Evolutionary conservation across 2,329 filamentous ascomycete species (phyloP).

Genomic region (Aspergillus proliferans): DNA sequence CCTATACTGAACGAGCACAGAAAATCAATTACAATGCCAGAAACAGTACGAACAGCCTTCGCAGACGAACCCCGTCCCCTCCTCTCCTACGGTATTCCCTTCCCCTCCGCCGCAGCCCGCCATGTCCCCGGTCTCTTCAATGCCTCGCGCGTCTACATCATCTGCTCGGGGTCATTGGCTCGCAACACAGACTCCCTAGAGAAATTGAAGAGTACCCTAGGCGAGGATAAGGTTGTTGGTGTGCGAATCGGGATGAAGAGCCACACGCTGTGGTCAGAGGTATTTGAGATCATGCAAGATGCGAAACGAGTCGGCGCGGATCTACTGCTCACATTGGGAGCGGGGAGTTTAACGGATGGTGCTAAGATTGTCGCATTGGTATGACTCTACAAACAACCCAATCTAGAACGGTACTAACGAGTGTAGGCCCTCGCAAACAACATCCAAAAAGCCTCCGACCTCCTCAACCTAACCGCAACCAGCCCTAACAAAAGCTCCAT

Average conservation of each 20-base stretch:
- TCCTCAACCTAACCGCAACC: conserved; percentile 30
- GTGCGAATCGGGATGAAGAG: conserved; percentile 47
- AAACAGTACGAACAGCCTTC: conserved; percentile 35
- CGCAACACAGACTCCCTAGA: conserved; percentile 43
- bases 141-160: conserved; percentile 45
- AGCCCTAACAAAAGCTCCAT: conserved; percentile 21
- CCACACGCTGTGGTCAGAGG: conserved; percentile 50
- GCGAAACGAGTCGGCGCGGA: conserved; percentile 37
- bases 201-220: conserved; percentile 37
- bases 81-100: conserved; percentile 45
- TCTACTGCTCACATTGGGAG: conserved; percentile 50
- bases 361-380: conserved; percentile 49
- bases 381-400: background rate
- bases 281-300: conserved; percentile 44
- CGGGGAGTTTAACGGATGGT: conserved; percentile 51
- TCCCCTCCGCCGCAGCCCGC: conserved; percentile 38
- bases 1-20: background rate
- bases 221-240: conserved; percentile 35
- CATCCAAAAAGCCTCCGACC: conserved; percentile 31
- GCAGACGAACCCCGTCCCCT: conserved; percentile 31
- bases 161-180: conserved; percentile 46
- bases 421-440: conserved; percentile 45
- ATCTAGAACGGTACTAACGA: background rate
- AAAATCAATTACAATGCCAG: conserved; percentile 14
- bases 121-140: conserved; percentile 43